A percentile compares a stretch with the other conserved stretches of the same genome.
Conservation (phyloP, 306 rosid species). For the Cicer pinnatifidum region DNA sequence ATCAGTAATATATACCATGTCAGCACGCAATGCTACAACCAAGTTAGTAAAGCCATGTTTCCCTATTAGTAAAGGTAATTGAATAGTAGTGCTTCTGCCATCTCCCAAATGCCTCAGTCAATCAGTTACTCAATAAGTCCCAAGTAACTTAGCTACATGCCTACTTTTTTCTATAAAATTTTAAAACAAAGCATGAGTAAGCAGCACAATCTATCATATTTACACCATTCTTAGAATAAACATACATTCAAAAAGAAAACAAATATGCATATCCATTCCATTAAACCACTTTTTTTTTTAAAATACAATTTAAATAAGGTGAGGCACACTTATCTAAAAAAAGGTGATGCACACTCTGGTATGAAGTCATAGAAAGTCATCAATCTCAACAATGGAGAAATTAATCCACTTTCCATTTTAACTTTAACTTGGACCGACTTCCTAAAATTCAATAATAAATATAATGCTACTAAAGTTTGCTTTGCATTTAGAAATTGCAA, state of each 20-base stretch:
- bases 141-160: not conserved
- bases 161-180: not conserved
- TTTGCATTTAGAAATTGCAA: constrained; percentile 7
- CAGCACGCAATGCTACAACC: not conserved
- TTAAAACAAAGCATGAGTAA: not conserved
- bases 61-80: not conserved
- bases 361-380: too few relatives aligned
- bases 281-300: not conserved
- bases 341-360: too few relatives aligned
- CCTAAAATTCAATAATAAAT: not conserved
- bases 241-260: not conserved
- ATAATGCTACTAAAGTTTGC: not conserved
- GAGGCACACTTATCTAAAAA: too few relatives aligned
- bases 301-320: too few relatives aligned
- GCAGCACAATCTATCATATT: not conserved
- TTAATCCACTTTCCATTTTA: not conserved
- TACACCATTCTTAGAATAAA: not conserved
- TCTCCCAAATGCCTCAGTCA: constrained; percentile 16
- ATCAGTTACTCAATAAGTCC: constrained; percentile 3
- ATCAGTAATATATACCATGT: not conserved
- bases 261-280: not conserved
- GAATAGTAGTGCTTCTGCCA: constrained; percentile 27
- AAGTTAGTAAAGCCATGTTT: constrained; percentile 15
- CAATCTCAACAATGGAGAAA: not conserved
- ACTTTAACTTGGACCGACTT: not conserved